These are phyloP conservation scores for Colletotrichum spaethianum DNA, from an alignment of 2,329 filamentous ascomycete species.

Conservation along the genomic window DNA sequence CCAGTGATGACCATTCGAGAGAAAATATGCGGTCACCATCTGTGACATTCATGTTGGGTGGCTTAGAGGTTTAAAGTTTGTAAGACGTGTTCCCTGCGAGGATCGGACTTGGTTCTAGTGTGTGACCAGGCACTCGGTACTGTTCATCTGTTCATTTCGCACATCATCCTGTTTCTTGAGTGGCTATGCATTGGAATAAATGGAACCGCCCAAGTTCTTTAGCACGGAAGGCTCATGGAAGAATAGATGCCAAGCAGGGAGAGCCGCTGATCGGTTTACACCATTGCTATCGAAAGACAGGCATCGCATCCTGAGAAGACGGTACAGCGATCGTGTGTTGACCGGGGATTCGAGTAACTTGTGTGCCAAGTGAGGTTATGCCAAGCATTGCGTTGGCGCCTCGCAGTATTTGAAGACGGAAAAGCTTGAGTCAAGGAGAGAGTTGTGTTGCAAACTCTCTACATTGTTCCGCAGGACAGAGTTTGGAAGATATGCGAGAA, in stretches of 20 bases:
- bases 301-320: background rate
- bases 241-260: background rate
- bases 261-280: background rate
- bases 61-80: conserved; percentile 26
- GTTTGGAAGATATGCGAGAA: background rate
- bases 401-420: too few species aligned
- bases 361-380: conserved; percentile 3
- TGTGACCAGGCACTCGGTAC: conserved; percentile 1
- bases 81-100: conserved; percentile 28
- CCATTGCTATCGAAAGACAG: too few species aligned
- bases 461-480: background rate
- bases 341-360: conserved; percentile 7
- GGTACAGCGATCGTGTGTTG: background rate
- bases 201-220: too few species aligned
- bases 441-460: background rate
- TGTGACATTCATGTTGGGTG: background rate
- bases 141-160: conserved; percentile 31
- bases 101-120: conserved; percentile 7
- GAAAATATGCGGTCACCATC: background rate
- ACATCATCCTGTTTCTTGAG: conserved; percentile 15
- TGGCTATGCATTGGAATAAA: conserved; percentile 12
- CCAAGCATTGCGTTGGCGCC: background rate
- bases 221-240: too few species aligned
- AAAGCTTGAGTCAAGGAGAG: conserved; percentile 20
- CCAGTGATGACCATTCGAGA: background rate